Evolutionary conservation across 176 grass and related monocot species (phyloP), one percentile per base, ranked within the genome.

Genomic region (Thalia dealbata): DNA sequence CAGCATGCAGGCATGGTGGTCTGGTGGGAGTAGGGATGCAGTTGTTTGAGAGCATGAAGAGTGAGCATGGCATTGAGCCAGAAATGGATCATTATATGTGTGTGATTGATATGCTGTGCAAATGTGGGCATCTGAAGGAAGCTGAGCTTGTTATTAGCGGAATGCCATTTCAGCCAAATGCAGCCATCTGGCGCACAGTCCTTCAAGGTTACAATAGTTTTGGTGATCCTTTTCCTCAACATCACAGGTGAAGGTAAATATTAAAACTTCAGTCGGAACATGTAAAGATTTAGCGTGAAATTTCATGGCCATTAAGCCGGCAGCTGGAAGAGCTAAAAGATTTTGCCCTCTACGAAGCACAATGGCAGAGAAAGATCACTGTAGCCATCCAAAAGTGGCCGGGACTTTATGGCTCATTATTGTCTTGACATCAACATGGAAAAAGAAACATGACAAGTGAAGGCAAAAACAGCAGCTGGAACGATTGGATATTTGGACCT

Each of bases 71-170:
- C 58, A 65, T 81, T 79, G 82, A 88, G 71, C 69, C 91, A 72
- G 82, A 84, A 23, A 90, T 84, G 84, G 93, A 97, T 78, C 79
- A 92, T 82, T 92, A 92, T 82, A 71, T 84, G 48, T 83, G 83
- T 81, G 73, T 92, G 38, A 82, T 92, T 74, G 78, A 90, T 80
- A 80, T 96, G 82, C 83, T 92, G 27, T 90, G 84, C 64, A 90
- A 84, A 29, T 68, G 74, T 76, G 89, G 87, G 69, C 61, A 83
- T 81, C 42, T 92, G 60, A 84, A 82, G 26, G 78, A 92, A 76
- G 87, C 87, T 45, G 83, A 79, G 3, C 21, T 16, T 77, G 70
- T 92, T 73, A 92, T 97, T 72, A 89, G 75, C 69, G 71, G 71
- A 72, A 90, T 90, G 82, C 82, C 70, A 69, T 92, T 90, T 81